Evolutionary conservation across 169 alveolate genomes (phyloP), one percentile per base, ranked within the genome.

Genomic region (Plasmodium coatneyi): DNA sequence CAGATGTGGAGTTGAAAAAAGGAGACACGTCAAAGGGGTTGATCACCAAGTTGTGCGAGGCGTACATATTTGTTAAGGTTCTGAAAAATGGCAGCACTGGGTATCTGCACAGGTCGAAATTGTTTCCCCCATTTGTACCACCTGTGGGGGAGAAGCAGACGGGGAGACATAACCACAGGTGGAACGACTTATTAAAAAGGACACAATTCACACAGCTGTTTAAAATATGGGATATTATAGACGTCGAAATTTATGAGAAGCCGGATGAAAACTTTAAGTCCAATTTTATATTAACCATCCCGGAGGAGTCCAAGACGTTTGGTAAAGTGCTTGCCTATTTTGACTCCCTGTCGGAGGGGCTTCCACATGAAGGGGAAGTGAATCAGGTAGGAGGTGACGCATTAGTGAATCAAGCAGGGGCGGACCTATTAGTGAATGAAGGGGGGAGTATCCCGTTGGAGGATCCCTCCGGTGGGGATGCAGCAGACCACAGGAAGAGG

Each of bases 151-250:
- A 49, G 60, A 1, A 4, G 56, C n/a, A 46, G 41, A 39, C 7
- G n/a, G 56, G 36, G 5, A 12, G 56, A 32, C 25, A 43, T 46
- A 66, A 83, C 36, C 14, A 70, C 43, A 71, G 16, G 41, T 46
- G 49, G 54, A 72, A 7, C 9, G 2, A 1, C 28, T 39, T 34
- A 9, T n/a, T 3, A n/a, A 32, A 10, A 46, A 41, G 6, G 25
- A 41, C 43, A 7, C 52, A 80, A 22, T 79, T 89, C 79, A 19
- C 80, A 46, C 46, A 79, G 1, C 39, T 89, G 10, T 89, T 89
- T 49, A 89, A 89, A 22, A 89, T 89, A 25, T 89, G 94, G 94
- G 94, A 89, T 30, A 89, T 89, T 22, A 89, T 89, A 78, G 94
- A 89, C 71, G 71, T 89, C 28, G 54, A 89, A 56, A 60, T 89